These are phyloP conservation scores for Ganoderma resinaceum DNA, from an alignment of 1,284 basidiomycete species.

Conservation along the genomic window DNA sequence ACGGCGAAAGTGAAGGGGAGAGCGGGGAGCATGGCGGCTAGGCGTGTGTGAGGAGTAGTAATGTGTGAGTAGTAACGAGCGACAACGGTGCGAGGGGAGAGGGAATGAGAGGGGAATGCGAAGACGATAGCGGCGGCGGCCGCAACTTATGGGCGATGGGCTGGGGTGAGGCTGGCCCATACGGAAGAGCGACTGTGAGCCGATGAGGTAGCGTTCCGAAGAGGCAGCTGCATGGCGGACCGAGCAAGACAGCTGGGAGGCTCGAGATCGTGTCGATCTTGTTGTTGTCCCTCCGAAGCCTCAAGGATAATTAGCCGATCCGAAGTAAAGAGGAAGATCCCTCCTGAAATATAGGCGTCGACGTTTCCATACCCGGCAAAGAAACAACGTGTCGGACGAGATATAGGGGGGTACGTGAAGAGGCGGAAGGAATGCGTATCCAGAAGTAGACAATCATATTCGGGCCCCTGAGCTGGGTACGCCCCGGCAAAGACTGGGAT, in stretches of 20 bases:
- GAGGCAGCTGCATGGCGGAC: background rate
- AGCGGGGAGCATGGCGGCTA: slow-evolving; percentile 18
- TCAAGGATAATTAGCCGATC: background rate
- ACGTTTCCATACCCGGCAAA: background rate
- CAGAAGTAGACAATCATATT: no score
- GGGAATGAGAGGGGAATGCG: slow-evolving; percentile 5
- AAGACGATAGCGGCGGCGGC: slow-evolving; percentile 10
- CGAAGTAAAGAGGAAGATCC: background rate
- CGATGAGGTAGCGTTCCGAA: background rate
- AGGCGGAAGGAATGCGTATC: background rate
- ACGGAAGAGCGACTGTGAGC: slow-evolving; percentile 3
- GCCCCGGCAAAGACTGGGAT: no score
- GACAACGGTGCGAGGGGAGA: background rate
- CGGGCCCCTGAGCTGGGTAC: no score
- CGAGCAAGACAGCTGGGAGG: background rate
- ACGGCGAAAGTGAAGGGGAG: slow-evolving; percentile 6
- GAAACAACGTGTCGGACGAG: background rate
- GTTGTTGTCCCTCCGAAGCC: background rate
- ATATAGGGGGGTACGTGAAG: background rate
- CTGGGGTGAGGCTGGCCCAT: background rate
- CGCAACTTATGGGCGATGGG: slow-evolving; percentile 18
- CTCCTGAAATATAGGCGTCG: background rate
- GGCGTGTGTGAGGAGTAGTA: background rate
- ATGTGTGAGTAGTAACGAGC: background rate
- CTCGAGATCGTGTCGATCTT: background rate